phyloP scores from a whole-genome alignment of 345 rosid species.

The Hirschfeldia incana region DNA sequence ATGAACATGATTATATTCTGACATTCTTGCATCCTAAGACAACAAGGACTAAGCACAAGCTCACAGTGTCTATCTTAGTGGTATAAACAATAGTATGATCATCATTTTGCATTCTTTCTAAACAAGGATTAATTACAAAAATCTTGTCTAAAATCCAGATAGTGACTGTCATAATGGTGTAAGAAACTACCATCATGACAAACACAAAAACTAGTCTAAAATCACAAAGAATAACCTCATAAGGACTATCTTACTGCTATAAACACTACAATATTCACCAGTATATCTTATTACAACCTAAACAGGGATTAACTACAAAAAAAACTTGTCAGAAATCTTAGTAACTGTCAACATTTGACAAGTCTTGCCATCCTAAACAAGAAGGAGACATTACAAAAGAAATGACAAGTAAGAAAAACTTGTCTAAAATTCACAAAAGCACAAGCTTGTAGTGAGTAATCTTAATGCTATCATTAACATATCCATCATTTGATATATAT shows the following conservation, averaged over 20 bases:
- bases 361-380: too few relatives aligned
- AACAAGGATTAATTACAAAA: not conserved
- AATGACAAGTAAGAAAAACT: too few relatives aligned
- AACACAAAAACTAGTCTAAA: not conserved
- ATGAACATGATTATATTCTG: not conserved
- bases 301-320: not conserved
- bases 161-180: not conserved
- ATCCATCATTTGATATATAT: too few relatives aligned
- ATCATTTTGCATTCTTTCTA: not conserved
- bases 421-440: too few relatives aligned
- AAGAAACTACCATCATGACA: too few relatives aligned
- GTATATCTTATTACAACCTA: not conserved
- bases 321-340: not conserved
- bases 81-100: not conserved
- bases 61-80: not conserved
- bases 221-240: constrained; percentile 5
- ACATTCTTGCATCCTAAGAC: not conserved
- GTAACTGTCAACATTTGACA: not conserved
- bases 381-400: too few relatives aligned
- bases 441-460: too few relatives aligned
- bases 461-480: too few relatives aligned
- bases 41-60: not conserved
- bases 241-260: not conserved
- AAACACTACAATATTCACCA: not conserved
- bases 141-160: not conserved